Evolutionary conservation across 805 yeast species (phyloP), one percentile per base, ranked within the genome.

Genomic region (Candida verbasci): DNA sequence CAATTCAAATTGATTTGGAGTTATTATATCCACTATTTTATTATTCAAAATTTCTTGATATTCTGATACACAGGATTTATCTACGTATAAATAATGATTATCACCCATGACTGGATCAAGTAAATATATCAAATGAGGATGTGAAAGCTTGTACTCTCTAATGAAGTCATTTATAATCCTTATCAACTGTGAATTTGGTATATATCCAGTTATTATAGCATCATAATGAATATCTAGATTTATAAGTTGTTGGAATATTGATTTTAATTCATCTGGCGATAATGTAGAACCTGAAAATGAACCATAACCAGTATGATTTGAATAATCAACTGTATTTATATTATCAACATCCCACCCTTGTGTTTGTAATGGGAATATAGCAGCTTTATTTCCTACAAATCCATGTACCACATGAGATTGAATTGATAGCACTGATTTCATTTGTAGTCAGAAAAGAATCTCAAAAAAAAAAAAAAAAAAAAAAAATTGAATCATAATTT

Each of bases 371-470:
- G 97, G 96, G 53, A 93, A 85, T 2, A 91, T 84, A 1, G 93
- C 86, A 0, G 96, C 95, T 39, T 80, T 75, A 56, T 88, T 88
- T 1, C 98, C 98, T 2, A 93, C 98, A 50, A 86, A 83, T 2
- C 98, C 98, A 55, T 91, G 97, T 2, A 79, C 88, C 1, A 93
- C 97, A 57, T 93, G 97, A 3, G 96, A 86, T 48, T 86, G 91
- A 8, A 88, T 68, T 15, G 60, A 49, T 31, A 56, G 42, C 23
- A 54, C 45, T 16, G 48, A 37, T 27, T 49, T 50, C 40, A 37
- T 36, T 17, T 12, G 8, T 5, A 10, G 4, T 14, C 6, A 10
- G 7, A 30, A 24, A 24, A 27, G 20, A 23, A n/a, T n/a, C n/a
- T n/a, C n/a, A 24, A 33, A 20, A 7, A 33, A 27, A 33, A 33